Conservation (phyloP, 352 stramenopile genomes). For the Lagenidium giganteum region DNA sequence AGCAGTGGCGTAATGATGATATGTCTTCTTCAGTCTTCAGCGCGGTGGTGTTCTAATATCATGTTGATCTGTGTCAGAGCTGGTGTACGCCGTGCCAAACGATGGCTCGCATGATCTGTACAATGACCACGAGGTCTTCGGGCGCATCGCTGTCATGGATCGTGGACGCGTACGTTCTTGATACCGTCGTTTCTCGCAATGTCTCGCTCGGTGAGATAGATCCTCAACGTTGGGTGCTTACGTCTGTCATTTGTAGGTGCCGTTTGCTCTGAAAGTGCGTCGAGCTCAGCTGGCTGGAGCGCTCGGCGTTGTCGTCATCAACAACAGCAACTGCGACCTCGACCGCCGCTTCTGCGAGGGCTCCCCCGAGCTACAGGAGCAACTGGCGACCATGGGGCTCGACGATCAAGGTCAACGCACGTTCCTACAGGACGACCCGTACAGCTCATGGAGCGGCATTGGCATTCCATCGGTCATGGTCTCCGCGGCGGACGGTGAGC, state of each 20-base stretch:
- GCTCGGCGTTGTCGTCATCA: slow-evolving; percentile 4
- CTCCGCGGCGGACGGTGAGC: slow-evolving; percentile 8
- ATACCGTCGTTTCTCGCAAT: too few species aligned
- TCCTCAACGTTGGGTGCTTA: too few species aligned
- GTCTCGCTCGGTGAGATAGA: too few species aligned
- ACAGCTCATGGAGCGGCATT: slow-evolving; percentile 2
- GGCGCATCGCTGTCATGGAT: slow-evolving; percentile 5
- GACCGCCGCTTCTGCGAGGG: too few species aligned
- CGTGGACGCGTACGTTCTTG: slow-evolving; percentile 2
- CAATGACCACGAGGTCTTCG: slow-evolving; percentile 5
- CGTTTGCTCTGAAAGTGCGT: slow-evolving; percentile 9
- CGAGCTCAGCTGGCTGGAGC: slow-evolving; percentile 6
- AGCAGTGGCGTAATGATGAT: background rate
- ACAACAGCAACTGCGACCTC: too few species aligned
- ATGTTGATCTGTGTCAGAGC: slow-evolving; percentile 1
- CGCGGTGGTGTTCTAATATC: background rate
- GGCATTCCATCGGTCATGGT: slow-evolving; percentile 7
- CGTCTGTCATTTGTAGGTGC: slow-evolving; percentile 3
- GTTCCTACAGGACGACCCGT: background rate
- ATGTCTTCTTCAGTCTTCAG: background rate
- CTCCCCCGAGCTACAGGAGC: too few species aligned
- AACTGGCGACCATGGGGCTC: too few species aligned
- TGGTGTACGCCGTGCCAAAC: slow-evolving; percentile 10
- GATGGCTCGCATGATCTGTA: background rate
- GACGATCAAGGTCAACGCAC: too few species aligned